Evolutionary conservation across 2,329 filamentous ascomycete species (phyloP), one percentile per base, ranked within the genome.

Genomic region (Diplodia sapinea): DNA sequence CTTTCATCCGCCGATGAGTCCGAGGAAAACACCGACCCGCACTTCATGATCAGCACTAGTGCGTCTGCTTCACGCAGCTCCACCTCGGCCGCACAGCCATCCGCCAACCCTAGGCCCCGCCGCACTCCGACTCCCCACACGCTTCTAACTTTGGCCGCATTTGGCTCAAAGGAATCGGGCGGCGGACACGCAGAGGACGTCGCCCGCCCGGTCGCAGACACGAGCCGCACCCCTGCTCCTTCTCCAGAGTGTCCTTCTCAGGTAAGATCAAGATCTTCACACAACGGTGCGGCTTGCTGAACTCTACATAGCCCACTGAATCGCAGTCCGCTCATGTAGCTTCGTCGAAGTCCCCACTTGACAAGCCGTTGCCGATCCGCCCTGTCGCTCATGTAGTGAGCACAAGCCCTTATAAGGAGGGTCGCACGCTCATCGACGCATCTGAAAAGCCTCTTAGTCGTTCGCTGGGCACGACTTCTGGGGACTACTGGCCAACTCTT

Each of bases 321-420:
- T 67, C 64, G 12, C 33, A 68, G 29, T 9, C 12, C 5, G 17
- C 17, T 38, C 11, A 49, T 8, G 29, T 65, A 1, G 55, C 65
- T 7, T 69, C 57, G 20, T 51, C 31, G 9, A 61, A 43, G 5
- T 15, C 56, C n/a, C 43, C 31, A 33, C 43, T 33, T n/a, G 70
- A 80, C 40, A 82, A 82, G 69, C 75, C 78, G n/a, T 72, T 82
- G 4, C 80, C 80, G 9, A 75, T 77, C 50, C 75, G 76, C 11
- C 80, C 80, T 2, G 66, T 79, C 13, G 75, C 72, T 29, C 74
- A 77, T 15, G 36, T 80, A 4, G 65, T 73, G 11, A 71, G 76
- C 43, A 70, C 71, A 3, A 79, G 75, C 62, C 79, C 79, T 3
- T 72, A 71, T 8, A 79, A 78, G 69, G 74, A 77, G 38, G 73